Evolutionary conservation across 768 basidiomycete species (phyloP).

Genomic region (Sporobolomyces roseus): DNA sequence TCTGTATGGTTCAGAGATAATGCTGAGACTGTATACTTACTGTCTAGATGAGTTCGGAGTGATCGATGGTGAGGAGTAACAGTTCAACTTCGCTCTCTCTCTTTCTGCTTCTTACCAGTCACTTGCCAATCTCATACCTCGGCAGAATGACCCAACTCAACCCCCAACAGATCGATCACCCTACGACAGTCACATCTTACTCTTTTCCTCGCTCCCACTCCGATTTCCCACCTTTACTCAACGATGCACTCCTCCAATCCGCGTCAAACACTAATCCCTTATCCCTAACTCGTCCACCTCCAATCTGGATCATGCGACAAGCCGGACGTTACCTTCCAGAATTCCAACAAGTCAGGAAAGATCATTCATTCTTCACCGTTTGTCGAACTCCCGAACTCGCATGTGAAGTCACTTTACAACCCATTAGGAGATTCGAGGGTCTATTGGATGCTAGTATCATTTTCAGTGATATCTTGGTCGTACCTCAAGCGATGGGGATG

Average conservation of each 20-base stretch:
- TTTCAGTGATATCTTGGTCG: constrained; percentile 95
- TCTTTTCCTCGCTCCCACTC: constrained; percentile 13
- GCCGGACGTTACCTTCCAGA: constrained; percentile 53
- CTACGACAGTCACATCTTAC: constrained; percentile 29
- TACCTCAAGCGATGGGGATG: constrained; percentile 97
- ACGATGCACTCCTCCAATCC: constrained; percentile 7
- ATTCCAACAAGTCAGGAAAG: constrained; percentile 77
- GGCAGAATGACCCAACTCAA: neutral
- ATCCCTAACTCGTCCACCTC: constrained; percentile 23
- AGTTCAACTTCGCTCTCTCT: neutral
- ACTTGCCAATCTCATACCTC: no score
- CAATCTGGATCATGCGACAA: constrained; percentile 46
- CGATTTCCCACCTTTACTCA: constrained; percentile 52
- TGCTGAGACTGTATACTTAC: no score
- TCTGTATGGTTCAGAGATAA: no score
- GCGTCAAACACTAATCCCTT: constrained; percentile 22
- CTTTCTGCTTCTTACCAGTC: neutral
- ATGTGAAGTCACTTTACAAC: constrained; percentile 84
- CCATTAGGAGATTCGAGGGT: constrained; percentile 78
- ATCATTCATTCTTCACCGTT: constrained; percentile 90
- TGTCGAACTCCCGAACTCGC: constrained; percentile 89
- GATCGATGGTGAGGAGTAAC: no score
- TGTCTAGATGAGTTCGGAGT: no score
- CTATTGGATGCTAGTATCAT: constrained; percentile 94
- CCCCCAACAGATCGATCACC: constrained; percentile 37